Base-by-base conservation (phyloP, 1,284 basidiomycete species). In the Butyriboletus pseudospeciosus region DNA sequence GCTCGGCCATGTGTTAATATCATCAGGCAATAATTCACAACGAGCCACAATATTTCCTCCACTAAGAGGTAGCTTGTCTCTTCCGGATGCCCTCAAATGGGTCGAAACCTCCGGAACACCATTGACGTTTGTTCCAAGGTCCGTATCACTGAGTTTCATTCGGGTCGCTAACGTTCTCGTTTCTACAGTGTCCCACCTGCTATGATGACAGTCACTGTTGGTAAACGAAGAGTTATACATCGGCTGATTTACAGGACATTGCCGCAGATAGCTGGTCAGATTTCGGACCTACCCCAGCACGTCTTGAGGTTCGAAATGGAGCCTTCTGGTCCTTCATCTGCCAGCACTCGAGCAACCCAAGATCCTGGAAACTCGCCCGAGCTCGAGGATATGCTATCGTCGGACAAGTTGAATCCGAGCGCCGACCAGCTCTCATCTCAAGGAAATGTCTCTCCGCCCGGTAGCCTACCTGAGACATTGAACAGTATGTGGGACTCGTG, bases 91-190 rank as follows among this genome's bases (percentile, higher is more conserved):
- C 42, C 64, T 81, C 26, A 65, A 75, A 40, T 84, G 82, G 81
- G 66, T 82, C 38, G 60, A 71, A 54, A 69, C 68, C 16, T 66
- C 71, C 40, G 51, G 67, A 30, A 60, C 64, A 14, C 65, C 71
- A 47, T 63, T 71, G 44, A 60, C 76, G 23, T 88, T 87, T 62
- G 73, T 79, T 45, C 75, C 82, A 47, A 84, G 79, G 87, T 86
- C 55, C 40, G 70, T 59, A 30, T 40, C 10, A 8, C 28, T 37
- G 47, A 20, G 37, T 47, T 52, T 46, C 32, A 39, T 49, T 35
- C 40, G 44, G 17, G 34, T 28, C 47, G 23, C 38, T 56, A 49
- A 55, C 20, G 20, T 56, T 20, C 39, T 42, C 25, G 23, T 49
- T 30, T 37, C n/a, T 45, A 6, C 30, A 87, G 86, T 65, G 62